These are phyloP conservation scores for Kentomonas sorsogonicus DNA, from an alignment of 208 protist genomes.

Conservation along the genomic window DNA sequence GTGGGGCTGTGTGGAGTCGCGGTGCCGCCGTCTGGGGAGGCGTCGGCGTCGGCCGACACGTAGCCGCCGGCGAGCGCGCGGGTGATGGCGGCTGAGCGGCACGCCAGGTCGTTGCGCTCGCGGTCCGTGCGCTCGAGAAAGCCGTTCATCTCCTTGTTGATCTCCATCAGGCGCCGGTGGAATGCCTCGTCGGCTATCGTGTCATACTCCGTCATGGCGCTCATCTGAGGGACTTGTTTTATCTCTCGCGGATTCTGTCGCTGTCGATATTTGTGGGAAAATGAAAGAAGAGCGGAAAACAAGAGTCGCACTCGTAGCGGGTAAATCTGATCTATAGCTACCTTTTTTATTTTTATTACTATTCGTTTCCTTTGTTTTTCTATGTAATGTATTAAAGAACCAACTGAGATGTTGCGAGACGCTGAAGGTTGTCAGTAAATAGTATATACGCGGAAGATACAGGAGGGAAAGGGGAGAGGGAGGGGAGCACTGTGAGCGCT, in stretches of 20 bases:
- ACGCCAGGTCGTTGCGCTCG: constrained; percentile 29
- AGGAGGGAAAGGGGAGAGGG: neutral
- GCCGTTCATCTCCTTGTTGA: constrained; percentile 71
- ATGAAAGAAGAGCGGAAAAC: no score
- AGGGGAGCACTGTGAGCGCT: no score
- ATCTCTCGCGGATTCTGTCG: no score
- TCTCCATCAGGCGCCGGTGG: constrained; percentile 41
- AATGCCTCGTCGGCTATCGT: constrained; percentile 28
- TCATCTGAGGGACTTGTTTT: no score
- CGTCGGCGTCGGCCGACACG: neutral
- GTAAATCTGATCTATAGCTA: no score
- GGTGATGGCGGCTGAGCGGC: neutral
- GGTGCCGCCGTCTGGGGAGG: neutral
- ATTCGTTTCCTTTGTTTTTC: no score
- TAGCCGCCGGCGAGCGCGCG: neutral
- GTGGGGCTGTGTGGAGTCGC: neutral
- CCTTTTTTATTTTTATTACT: no score
- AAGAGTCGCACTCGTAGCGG: no score
- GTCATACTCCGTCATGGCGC: constrained; percentile 1
- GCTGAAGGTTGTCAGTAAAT: no score
- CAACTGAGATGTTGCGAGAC: neutral
- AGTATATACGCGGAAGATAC: neutral
- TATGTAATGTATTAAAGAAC: neutral
- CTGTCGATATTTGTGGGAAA: no score
- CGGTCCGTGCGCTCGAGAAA: constrained; percentile 48